Base-by-base conservation (phyloP, 306 rosid genomes). In the Casuarina equisetifolia region DNA sequence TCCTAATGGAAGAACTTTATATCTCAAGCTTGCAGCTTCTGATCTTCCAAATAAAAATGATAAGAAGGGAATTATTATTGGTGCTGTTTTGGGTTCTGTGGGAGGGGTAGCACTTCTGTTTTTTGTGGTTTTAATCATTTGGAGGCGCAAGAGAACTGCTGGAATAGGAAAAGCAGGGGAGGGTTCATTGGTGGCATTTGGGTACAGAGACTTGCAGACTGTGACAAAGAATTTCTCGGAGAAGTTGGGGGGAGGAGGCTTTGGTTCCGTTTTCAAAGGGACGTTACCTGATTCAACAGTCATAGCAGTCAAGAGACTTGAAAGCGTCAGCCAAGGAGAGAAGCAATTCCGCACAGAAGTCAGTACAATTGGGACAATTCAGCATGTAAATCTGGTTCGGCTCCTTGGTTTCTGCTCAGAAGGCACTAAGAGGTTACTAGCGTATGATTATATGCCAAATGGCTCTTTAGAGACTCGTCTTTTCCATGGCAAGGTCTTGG, bases 21-120 rank as follows among this genome's bases (percentile, higher is more conserved):
- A 80, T 78, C 80, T 93, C 35, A 89, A 69, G 58, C 89, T 93
- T 39, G 92, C 96, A 78, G 96, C 96, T 75, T 93, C 96, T 2
- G 98, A 91, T 84, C 80, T 93, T 70, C 62, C 70, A 20, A 74
- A 75, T 69, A 6, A 80, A 9, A 25, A 59, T 9, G 0, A 59
- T 32, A 59, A 20, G 13, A 13, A 59, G 11, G 40, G 35, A 20
- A 32, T 59, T 25, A 25, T 25, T 25, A 25, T 25, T 25, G 32
- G 32, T 25, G 32, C 32, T 25, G 32, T 25, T 25, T 25, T 25
- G 32, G 32, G 32, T 25, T 25, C 32, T 25, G 32, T 25, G 32
- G 32, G 32, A 25, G 32, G 32, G 32, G 1, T 25, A 25, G 32
- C 32, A 25, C 32, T 25, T 25, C 32, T 25, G 32, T 25, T 25